phyloP scores from a whole-genome alignment of 1,284 basidiomycete species.

The Ustilago trichophora region DNA sequence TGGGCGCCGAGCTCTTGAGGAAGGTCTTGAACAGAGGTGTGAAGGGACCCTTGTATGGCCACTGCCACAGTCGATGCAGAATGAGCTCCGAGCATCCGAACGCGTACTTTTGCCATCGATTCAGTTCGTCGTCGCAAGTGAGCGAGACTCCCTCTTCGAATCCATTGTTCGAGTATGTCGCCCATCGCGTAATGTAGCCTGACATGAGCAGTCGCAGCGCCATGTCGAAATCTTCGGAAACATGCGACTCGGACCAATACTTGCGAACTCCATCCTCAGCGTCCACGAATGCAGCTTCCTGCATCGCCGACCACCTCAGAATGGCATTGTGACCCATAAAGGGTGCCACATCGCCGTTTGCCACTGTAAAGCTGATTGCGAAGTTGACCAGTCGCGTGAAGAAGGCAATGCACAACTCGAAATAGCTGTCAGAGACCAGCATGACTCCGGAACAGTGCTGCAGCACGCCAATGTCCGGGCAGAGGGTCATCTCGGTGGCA shows the following conservation, averaged over 20 bases:
- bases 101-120: conserved; percentile 86
- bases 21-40: conserved; percentile 78
- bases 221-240: conserved; percentile 84
- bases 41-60: conserved; percentile 79
- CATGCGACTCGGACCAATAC: conserved; percentile 82
- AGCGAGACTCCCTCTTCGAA: conserved; percentile 87
- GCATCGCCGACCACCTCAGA: conserved; percentile 82
- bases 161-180: conserved; percentile 79
- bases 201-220: conserved; percentile 68
- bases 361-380: conserved; percentile 68
- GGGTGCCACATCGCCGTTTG: conserved; percentile 69
- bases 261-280: conserved; percentile 74
- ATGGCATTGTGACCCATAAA: conserved; percentile 90
- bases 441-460: conserved; percentile 84
- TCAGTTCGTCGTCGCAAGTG: conserved; percentile 76
- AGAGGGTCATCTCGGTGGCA: conserved; percentile 78
- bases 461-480: conserved; percentile 80
- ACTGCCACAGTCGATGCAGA: conserved; percentile 70
- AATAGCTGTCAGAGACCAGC: conserved; percentile 85
- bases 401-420: conserved; percentile 84
- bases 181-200: conserved; percentile 81
- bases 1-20: conserved; percentile 70
- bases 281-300: conserved; percentile 79
- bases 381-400: conserved; percentile 69
- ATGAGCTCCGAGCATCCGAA: conserved; percentile 72